Evolutionary conservation across 2,329 filamentous ascomycete species (phyloP).

Genomic region (Penicillium sp.): DNA sequence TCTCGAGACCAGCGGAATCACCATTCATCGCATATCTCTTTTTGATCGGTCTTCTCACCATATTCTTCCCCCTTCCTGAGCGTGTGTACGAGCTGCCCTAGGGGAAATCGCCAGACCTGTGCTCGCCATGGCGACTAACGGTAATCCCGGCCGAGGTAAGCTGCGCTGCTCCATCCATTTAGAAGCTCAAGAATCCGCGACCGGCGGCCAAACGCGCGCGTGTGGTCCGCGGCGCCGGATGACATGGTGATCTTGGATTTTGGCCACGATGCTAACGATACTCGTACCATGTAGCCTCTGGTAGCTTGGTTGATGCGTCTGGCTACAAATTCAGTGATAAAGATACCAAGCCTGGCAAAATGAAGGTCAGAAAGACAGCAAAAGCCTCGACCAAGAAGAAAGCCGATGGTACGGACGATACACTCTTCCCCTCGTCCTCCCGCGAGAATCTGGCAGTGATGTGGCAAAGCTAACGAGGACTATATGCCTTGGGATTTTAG

Average conservation of each 20-base stretch:
- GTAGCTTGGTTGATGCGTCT: slow-evolving; percentile 40
- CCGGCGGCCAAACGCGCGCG: neutral
- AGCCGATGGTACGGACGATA: slow-evolving; percentile 24
- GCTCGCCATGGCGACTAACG: slow-evolving; percentile 33
- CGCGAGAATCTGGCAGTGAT: neutral
- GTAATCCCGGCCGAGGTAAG: slow-evolving; percentile 32
- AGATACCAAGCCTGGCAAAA: slow-evolving; percentile 40
- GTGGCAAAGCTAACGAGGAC: too few relatives aligned
- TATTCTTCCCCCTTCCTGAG: neutral
- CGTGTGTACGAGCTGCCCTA: slow-evolving; percentile 3
- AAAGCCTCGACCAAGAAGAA: slow-evolving; percentile 33
- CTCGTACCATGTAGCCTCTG: slow-evolving; percentile 15
- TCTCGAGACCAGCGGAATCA: slow-evolving; percentile 10
- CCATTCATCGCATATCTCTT: slow-evolving; percentile 2
- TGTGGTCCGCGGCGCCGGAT: neutral
- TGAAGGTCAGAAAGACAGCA: slow-evolving; percentile 39
- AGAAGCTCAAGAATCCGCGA: neutral
- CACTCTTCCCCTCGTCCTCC: neutral
- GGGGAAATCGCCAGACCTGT: slow-evolving; percentile 2
- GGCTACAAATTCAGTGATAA: slow-evolving; percentile 43
- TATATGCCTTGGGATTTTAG: slow-evolving; percentile 5
- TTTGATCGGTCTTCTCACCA: slow-evolving; percentile 1
- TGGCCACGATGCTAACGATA: slow-evolving; percentile 5
- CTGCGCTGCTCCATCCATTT: slow-evolving; percentile 4
- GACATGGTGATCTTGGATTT: neutral